Base-by-base conservation (phyloP, 345 rosid species). In the Arabidopsis suecica region DNA sequence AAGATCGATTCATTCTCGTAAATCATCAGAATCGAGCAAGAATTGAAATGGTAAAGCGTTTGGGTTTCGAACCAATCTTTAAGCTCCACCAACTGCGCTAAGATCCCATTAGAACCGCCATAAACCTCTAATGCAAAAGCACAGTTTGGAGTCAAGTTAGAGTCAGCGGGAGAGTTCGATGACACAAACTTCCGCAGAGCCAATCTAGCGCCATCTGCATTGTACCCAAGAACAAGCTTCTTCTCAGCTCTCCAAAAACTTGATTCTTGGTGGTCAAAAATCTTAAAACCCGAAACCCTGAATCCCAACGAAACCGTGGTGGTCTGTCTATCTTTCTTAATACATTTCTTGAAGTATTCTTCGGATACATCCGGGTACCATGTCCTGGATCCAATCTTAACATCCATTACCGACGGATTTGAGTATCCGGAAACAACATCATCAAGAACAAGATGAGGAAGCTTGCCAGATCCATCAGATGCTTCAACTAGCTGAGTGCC, bases 1-100 rank as follows among this genome's bases (percentile, higher is more conserved):
- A 37, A 55, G 50, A 77, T 14, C 0, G 82, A 65, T 18, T 86
- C 90, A 75, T 86, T 85, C 20, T 87, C 96, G 53, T 75, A 89
- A 32, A 86, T 28, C 80, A 95, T 63, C 13, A 95, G 87, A 80
- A 93, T 79, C 32, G 97, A 95, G 81, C 91, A 86, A 20, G 98
- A 89, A 73, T 84, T 72, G 78, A 91, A 86, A 79, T 88, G 98
- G 82, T 89, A 88, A 12, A 72, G 42, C 34, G 89, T 93, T 80
- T 95, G 98, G 68, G 76, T 86, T 83, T 93, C 99, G 8, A 95
- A 93, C 99, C 98, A 95, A 48, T 85, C 85, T 81, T 89, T 95
- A 22, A 95, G 81, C 79, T 89, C 91, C 76, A 84, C 54, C 75
- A 95, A 69, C 68, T 95, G 97, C 53, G 87, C 84, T 74, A 93